A percentile compares a stretch with the other conserved stretches of the same genome.
phyloP scores from a whole-genome alignment of 352 stramenopile species.

The Pythium brassicae region DNA sequence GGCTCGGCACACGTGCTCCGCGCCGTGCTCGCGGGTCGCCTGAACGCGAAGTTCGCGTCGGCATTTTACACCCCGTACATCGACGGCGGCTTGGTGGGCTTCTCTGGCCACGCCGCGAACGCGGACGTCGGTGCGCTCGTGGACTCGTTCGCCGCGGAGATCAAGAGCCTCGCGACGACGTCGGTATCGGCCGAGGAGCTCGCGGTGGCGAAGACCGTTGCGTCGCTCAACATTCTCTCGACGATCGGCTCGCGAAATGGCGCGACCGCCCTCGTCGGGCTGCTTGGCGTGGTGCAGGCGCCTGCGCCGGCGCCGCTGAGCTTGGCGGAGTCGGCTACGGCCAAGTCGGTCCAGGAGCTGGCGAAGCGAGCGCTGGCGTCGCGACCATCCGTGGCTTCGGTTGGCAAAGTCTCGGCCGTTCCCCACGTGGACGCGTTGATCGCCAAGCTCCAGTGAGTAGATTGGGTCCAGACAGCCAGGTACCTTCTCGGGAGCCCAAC shows the following conservation, averaged over 20 bases:
- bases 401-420: constrained; percentile 68
- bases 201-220: constrained; percentile 63
- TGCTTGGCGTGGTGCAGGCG: constrained; percentile 38
- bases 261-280: constrained; percentile 35
- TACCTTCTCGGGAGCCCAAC: constrained; percentile 1
- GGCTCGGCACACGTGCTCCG: constrained; percentile 63
- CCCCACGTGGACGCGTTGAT: constrained; percentile 68
- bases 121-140: constrained; percentile 58
- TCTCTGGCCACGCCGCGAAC: constrained; percentile 49
- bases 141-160: constrained; percentile 60
- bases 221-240: constrained; percentile 38
- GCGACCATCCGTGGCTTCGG: constrained; percentile 67
- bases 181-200: constrained; percentile 68
- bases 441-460: constrained; percentile 73
- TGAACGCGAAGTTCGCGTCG: constrained; percentile 59
- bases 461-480: constrained; percentile 2
- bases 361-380: constrained; percentile 71
- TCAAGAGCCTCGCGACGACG: constrained; percentile 67
- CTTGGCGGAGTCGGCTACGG: constrained; percentile 37
- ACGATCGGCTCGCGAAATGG: constrained; percentile 38
- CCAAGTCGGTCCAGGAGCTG: constrained; percentile 68
- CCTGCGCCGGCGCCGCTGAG: constrained; percentile 29
- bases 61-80: constrained; percentile 63
- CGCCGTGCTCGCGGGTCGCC: constrained; percentile 49
- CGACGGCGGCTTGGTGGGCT: constrained; percentile 56